Conservation (phyloP, 257 asterid genomes). For the Ophiorrhiza pumila region DNA sequence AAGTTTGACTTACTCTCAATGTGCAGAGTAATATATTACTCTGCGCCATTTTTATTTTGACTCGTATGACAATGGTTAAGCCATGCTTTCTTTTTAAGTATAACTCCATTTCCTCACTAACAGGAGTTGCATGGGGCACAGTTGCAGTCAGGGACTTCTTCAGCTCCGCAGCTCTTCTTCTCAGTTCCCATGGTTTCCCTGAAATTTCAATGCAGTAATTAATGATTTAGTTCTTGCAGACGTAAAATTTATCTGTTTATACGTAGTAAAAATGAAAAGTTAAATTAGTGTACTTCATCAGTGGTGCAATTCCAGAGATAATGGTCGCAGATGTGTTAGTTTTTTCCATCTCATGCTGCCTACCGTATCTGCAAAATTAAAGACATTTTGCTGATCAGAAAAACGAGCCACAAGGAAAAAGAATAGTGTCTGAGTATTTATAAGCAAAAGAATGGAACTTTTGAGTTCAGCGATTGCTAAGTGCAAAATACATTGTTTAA, state of each 20-base stretch:
- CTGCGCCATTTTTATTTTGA: not conserved
- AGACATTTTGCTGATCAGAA: not conserved
- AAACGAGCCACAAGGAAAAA: not conserved
- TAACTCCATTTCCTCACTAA: not conserved
- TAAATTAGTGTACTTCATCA: not conserved
- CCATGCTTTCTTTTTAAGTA: not conserved
- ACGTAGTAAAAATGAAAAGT: not conserved
- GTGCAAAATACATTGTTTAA: not conserved
- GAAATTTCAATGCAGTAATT: not conserved
- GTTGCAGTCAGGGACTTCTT: not conserved
- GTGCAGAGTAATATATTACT: not conserved
- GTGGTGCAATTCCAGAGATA: not conserved
- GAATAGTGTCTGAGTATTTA: not conserved
- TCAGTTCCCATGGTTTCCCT: not conserved
- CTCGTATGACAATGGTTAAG: not conserved
- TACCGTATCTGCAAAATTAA: conserved; percentile 3
- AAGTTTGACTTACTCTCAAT: not conserved
- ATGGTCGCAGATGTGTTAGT: conserved; percentile 5
- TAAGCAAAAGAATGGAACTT: not conserved
- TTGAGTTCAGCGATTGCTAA: too few species aligned
- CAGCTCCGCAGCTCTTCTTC: not conserved
- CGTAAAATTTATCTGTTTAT: not conserved
- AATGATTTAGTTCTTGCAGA: not conserved
- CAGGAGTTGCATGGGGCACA: not conserved
- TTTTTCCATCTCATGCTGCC: not conserved